Evolutionary conservation across 805 yeast species (phyloP), one percentile per base, ranked within the genome.

Genomic region (Ogataea minuta): DNA sequence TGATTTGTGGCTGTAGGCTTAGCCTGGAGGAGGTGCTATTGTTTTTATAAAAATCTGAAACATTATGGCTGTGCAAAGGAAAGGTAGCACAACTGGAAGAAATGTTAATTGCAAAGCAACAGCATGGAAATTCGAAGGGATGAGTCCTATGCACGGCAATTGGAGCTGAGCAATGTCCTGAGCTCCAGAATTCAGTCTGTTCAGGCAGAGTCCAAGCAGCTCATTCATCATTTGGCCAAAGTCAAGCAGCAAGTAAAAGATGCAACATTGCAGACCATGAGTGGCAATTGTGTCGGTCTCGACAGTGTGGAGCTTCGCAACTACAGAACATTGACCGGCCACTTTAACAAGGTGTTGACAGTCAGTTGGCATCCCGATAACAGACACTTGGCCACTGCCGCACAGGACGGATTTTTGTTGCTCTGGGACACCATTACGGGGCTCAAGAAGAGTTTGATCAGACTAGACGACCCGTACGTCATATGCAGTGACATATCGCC

Each of bases 371-470:
- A 79, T 38, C 57, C 67, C 1, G 83, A 84, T 54, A 81, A 81
- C n/a, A 60, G 63, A 31, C 71, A 70, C 31, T 54, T 89, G 2
- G 60, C 88, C 7, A 76, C 88, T 34, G 88, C 87, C 0, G 81
- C 91, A 17, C 95, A 86, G 57, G 97, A 90, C 61, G 96, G 95
- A 2, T 84, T 77, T 54, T 68, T 88, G 68, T 68, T 90, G 26
- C 61, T 86, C 14, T 90, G 97, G 96, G 91, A 89, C 58, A 71
- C 87, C 0, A 65, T 72, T 3, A 74, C 86, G 0, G 90, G 89
- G 3, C 66, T 75, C 46, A 90, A 89, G 54, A 66, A 74, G 39
- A 77, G 79, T 39, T 87, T 88, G 1, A 75, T 89, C 12, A 74
- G 79, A 4, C 64, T 89, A 39, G 87, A 81, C 33, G 84, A 84